phyloP scores from a whole-genome alignment of 2,329 filamentous ascomycete species.

The Stachybotrys echinatus region DNA sequence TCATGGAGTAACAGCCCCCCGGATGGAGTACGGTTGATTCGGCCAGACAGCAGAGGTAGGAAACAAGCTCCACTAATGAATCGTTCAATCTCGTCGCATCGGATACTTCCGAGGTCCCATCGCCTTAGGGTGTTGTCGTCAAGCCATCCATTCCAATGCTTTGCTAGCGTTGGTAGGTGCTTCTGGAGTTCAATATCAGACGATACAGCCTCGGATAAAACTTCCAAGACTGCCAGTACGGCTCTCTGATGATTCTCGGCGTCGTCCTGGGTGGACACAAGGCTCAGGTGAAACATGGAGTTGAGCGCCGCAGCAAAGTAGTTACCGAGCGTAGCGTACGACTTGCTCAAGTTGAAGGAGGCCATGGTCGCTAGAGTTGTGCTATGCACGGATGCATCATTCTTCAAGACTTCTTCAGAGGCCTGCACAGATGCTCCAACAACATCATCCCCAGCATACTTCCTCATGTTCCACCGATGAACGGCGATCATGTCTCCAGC shows the following conservation, averaged over 20 bases:
- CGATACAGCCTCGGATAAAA: neutral
- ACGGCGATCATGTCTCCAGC: neutral
- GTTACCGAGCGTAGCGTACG: neutral
- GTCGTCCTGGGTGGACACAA: neutral
- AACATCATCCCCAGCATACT: neutral
- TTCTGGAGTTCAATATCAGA: neutral
- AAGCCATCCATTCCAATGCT: neutral
- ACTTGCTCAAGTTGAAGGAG: neutral
- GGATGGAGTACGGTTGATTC: neutral
- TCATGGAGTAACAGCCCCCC: neutral
- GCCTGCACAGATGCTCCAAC: neutral
- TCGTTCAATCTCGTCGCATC: neutral
- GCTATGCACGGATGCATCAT: neutral
- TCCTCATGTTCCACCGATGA: neutral
- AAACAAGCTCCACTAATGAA: neutral
- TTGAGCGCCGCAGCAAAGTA: neutral
- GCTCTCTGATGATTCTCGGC: neutral
- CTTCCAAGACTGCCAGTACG: neutral
- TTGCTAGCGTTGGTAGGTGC: neutral
- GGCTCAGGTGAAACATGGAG: neutral
- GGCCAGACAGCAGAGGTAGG: neutral
- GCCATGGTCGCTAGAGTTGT: neutral
- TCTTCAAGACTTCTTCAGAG: neutral
- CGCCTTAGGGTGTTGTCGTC: neutral
- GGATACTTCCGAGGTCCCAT: neutral